Percentiles rank a stretch among this genome's conserved stretches.
Evolutionary conservation across 208 protist genomes (phyloP).

Genomic region (Trichomonas vaginalis): DNA sequence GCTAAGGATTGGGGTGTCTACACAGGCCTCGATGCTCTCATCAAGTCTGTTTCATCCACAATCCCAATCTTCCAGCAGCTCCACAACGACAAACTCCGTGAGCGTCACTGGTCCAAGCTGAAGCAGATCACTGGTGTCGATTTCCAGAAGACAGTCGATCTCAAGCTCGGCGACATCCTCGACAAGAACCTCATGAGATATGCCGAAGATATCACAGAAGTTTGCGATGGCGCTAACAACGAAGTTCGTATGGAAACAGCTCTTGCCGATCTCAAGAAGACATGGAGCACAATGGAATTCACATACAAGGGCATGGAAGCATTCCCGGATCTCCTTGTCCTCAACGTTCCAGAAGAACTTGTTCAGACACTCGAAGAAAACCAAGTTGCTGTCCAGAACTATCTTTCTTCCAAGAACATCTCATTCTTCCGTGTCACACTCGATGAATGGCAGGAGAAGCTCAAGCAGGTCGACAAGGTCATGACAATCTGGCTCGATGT

Average conservation of each 20-base stretch:
- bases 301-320: conserved; percentile 69
- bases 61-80: conserved; percentile 41
- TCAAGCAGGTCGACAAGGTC: conserved; percentile 77
- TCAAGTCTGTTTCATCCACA: conserved; percentile 35
- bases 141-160: conserved; percentile 48
- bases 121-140: conserved; percentile 64
- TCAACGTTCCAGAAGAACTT: conserved; percentile 24
- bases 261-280: conserved; percentile 70
- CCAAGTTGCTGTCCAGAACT: conserved; percentile 58
- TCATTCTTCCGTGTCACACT: conserved; percentile 77
- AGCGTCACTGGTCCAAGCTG: conserved; percentile 77
- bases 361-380: conserved; percentile 40
- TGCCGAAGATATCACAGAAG: conserved; percentile 76
- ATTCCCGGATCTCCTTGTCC: conserved; percentile 54
- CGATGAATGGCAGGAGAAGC: conserved; percentile 72
- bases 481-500: conserved; percentile 80
- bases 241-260: conserved; percentile 75
- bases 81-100: conserved; percentile 65
- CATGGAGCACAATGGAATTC: conserved; percentile 72
- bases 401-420: conserved; percentile 68
- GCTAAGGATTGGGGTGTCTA: conserved; percentile 11
- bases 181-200: conserved; percentile 80
- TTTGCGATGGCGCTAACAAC: conserved; percentile 82
- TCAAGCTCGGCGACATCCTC: conserved; percentile 78
- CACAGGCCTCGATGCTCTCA: conserved; percentile 27